These are phyloP conservation scores for Phanerodontia chrysosporium DNA, from an alignment of 768 basidiomycete genomes.

Conservation along the genomic window DNA sequence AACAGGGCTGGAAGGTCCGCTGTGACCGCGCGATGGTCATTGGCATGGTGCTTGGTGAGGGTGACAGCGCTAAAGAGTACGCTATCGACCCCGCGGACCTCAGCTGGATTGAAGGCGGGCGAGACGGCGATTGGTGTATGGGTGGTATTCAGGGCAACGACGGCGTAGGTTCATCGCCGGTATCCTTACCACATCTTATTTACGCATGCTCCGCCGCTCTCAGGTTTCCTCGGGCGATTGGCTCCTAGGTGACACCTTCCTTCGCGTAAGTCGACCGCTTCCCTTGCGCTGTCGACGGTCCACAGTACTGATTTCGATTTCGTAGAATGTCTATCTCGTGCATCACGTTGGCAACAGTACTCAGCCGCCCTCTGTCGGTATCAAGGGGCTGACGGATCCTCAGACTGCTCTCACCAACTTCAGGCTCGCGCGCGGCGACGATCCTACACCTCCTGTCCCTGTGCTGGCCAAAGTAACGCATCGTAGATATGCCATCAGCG, in stretches of 20 bases:
- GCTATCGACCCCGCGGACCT: constrained; percentile 48
- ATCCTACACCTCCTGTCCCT: constrained; percentile 26
- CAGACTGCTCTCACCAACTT: constrained; percentile 35
- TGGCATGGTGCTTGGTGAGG: constrained; percentile 41
- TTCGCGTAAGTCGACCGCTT: constrained; percentile 36
- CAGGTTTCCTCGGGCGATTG: constrained; percentile 56
- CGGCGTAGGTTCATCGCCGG: constrained; percentile 28
- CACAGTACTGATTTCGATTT: neutral
- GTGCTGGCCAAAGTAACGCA: constrained; percentile 14
- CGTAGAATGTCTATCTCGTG: constrained; percentile 50
- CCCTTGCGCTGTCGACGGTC: neutral
- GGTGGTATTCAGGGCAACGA: constrained; percentile 56
- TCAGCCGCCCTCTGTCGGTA: constrained; percentile 40
- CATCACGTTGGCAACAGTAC: constrained; percentile 40
- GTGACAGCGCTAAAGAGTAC: constrained; percentile 32
- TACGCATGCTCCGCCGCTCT: neutral
- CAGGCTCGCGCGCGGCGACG: constrained; percentile 37
- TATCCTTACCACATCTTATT: constrained; percentile 1
- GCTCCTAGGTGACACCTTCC: constrained; percentile 56
- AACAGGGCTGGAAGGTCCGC: constrained; percentile 44
- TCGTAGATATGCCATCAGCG: constrained; percentile 10
- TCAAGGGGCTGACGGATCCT: constrained; percentile 41
- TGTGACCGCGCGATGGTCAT: constrained; percentile 47
- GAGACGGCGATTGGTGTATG: constrained; percentile 45
- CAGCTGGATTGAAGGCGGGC: constrained; percentile 42